Base-by-base conservation (phyloP, 768 basidiomycete species). In the Brasilioporus rufonigricans region DNA sequence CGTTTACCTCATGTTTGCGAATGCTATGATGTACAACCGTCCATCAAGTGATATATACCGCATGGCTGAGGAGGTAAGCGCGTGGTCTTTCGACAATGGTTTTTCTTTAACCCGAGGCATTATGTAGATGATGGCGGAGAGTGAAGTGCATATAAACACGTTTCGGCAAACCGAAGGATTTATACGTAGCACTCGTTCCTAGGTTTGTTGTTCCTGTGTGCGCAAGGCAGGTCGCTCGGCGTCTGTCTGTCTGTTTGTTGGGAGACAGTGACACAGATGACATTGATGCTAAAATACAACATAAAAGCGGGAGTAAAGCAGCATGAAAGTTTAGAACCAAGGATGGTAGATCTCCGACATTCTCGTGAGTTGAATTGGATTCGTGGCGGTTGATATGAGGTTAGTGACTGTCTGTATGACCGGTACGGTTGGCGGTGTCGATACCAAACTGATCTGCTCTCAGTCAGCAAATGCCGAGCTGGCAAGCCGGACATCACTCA, bases 1-100 rank as follows among this genome's bases (percentile, higher is more conserved):
- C 62, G 82, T 95, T 11, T 87, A 84, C 66, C 77, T 97, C 58
- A 96, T 98, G 88, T 96, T 97, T 71, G 90, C 93, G 9, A 98
- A 98, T 69, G 91, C 96, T 5, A 87, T 96, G 84, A 93, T 98
- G 89, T 98, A 93, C 70, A 98, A 98, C 60, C 77, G 87, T 44
- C 89, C 91, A 1, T 84, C 84, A 5, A 89, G 87, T 16, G 90
- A 92, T 65, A 87, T 96, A n/a, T 84, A 87, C 58, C 78, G 77
- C 49, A 96, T 95, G 91, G 91, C 95, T 7, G 85, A 92, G 67
- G 91, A 94, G 77, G 93, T 94, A 66, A 71, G 87, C 40, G 52
- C 29, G 32, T 56, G 19, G 19, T 41, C 32, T 23, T 27, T 26
- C 16, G n/a, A 47, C n/a, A 49, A 36, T 44, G 41, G 8, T 48